Evolutionary conservation across 495 filamentous ascomycete species (phyloP), one percentile per base, ranked within the genome.

Genomic region (Hypoxylon crocopeplum): DNA sequence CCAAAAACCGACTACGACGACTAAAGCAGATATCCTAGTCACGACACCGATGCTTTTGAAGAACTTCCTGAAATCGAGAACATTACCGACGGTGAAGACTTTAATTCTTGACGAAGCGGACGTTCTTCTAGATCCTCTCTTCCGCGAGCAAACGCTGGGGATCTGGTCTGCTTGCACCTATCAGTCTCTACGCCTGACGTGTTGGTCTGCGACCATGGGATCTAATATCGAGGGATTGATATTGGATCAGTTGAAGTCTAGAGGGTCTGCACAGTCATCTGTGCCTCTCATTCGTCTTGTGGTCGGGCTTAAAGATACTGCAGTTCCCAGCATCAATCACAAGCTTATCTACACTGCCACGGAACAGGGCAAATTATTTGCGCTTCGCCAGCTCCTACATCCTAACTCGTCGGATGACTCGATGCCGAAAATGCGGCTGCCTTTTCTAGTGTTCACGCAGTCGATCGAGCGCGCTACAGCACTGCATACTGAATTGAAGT

Each of bases 201-300:
- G 96, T 44, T 99, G 93, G 90, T 97, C 93, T 15, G 94, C 95
- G 7, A 98, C 94, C 2, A 98, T 98, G 87, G 90, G 88, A 13
- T 96, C 94, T 13, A 92, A 87, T 62, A 87, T 97, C 40, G 95
- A 98, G 72, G 78, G 88, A 25, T 77, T 97, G 10, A 81, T 89
- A 39, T 68, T 70, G 7, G 73, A 73, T 22, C 69, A 74, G n/a
- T 44, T 79, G 34, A 77, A 79, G 19, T 81, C 81, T 20, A 87
- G 86, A 5, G 83, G 88, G 39, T 75, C 83, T 41, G 66, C 64
- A 27, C 42, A 59, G 4, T 22, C 46, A 17, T 61, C 80, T 10
- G 75, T 70, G 47, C 82, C 86, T 0, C 75, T 96, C 11, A 69
- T 97, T 51, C 90, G 94, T 29, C 82, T 98, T 12, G 89, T 98